These are phyloP conservation scores for Entomortierella chlamydospora DNA, from an alignment of 192 early-diverging fungal species.

Conservation along the genomic window DNA sequence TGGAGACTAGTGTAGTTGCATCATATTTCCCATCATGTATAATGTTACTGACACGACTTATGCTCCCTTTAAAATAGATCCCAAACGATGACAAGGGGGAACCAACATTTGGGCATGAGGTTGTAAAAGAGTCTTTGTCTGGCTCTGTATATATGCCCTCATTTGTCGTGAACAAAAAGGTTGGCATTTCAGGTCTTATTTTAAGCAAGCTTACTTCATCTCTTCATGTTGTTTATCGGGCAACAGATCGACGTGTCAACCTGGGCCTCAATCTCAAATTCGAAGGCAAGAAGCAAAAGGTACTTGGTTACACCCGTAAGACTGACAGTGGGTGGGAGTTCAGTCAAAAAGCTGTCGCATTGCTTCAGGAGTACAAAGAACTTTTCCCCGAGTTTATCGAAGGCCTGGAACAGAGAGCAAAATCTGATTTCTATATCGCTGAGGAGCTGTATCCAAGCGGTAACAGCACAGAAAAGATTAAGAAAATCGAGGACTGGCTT, in stretches of 20 bases:
- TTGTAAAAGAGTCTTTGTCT: slow-evolving; percentile 50
- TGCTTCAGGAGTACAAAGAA: slow-evolving; percentile 78
- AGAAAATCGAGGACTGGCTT: slow-evolving; percentile 73
- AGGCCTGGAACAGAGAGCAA: slow-evolving; percentile 58
- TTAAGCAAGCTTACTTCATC: slow-evolving; percentile 90
- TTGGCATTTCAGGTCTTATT: slow-evolving; percentile 72
- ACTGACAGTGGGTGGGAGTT: slow-evolving; percentile 86
- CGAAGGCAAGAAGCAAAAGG: slow-evolving; percentile 87
- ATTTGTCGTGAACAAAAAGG: slow-evolving; percentile 73
- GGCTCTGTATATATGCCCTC: slow-evolving; percentile 57
- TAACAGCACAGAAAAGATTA: slow-evolving; percentile 57
- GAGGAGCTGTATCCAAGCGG: slow-evolving; percentile 70
- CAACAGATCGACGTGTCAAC: slow-evolving; percentile 69
- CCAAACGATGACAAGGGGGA: slow-evolving; percentile 36
- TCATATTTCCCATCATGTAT: too few relatives aligned
- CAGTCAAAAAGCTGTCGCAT: slow-evolving; percentile 77
- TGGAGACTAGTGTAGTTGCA: too few relatives aligned
- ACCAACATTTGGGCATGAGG: slow-evolving; percentile 60
- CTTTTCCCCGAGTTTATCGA: slow-evolving; percentile 65
- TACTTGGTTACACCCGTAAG: slow-evolving; percentile 89
- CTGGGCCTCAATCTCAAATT: slow-evolving; percentile 94
- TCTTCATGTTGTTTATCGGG: slow-evolving; percentile 73
- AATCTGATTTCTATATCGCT: slow-evolving; percentile 67
- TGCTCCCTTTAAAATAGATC: slow-evolving; percentile 4
- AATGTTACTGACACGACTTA: neutral